Conservation (phyloP, 176 grass and related monocot genomes). For the Elymus sibiricus region DNA sequence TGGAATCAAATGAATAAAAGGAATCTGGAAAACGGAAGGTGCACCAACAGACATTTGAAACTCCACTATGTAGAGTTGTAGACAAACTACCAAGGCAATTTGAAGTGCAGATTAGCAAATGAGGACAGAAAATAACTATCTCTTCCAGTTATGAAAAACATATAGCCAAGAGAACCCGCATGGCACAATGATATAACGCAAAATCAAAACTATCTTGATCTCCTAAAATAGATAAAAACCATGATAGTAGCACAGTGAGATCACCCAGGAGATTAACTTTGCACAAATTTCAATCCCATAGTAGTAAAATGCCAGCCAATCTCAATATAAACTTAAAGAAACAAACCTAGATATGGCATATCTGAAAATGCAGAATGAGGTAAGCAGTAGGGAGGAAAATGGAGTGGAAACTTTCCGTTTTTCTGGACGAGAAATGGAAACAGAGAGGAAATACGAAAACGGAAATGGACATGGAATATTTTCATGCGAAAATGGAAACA, state of each 20-base stretch:
- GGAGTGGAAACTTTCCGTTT: no score
- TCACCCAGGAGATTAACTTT: neutral
- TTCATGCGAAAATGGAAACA: no score
- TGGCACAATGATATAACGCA: neutral
- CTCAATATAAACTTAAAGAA: neutral
- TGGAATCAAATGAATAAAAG: conserved; percentile 8
- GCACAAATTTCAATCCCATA: neutral
- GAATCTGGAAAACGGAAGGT: neutral
- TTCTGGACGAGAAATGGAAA: no score
- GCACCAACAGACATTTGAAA: neutral
- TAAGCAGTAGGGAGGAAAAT: neutral
- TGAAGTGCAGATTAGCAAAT: neutral
- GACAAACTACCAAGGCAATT: neutral
- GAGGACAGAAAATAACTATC: neutral
- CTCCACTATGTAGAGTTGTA: neutral
- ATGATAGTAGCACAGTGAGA: neutral
- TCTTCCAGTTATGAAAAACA: neutral
- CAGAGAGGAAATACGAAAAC: no score
- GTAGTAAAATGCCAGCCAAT: neutral
- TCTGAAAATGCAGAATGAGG: neutral
- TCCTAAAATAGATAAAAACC: neutral
- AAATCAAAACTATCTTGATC: neutral
- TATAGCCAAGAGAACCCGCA: neutral
- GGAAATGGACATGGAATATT: no score
- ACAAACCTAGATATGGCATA: neutral